Conservation (phyloP, 2,329 filamentous ascomycete species). For the Phyllosticta citribraziliensis region DNA sequence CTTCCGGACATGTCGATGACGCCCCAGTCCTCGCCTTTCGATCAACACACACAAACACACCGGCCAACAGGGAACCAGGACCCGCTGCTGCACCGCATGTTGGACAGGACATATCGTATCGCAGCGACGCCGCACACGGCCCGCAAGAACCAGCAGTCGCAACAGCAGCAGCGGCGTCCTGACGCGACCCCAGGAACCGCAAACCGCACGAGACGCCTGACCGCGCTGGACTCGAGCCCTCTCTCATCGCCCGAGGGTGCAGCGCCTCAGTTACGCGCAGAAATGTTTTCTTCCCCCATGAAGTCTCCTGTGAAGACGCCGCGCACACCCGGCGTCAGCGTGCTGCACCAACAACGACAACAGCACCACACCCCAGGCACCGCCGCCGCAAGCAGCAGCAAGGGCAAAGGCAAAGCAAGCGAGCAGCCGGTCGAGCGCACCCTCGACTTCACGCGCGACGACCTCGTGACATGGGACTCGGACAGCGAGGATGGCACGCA, state of each 20-base stretch:
- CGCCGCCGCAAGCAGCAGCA: neutral
- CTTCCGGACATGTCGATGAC: slow-evolving; percentile 34
- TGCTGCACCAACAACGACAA: slow-evolving; percentile 41
- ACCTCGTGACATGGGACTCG: slow-evolving; percentile 52
- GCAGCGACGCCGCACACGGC: slow-evolving; percentile 77
- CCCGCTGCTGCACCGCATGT: slow-evolving; percentile 77
- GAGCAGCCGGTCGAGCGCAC: neutral
- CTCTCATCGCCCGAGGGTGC: slow-evolving; percentile 56
- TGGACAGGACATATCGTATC: slow-evolving; percentile 91
- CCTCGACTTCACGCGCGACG: slow-evolving; percentile 1
- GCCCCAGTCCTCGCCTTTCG: slow-evolving; percentile 42
- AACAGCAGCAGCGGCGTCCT: neutral
- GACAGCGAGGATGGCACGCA: slow-evolving; percentile 50
- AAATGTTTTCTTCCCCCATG: slow-evolving; percentile 72
- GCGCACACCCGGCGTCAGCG: slow-evolving; percentile 72
- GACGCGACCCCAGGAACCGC: slow-evolving; percentile 77
- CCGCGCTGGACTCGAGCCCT: slow-evolving; percentile 34
- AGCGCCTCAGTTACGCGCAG: slow-evolving; percentile 72
- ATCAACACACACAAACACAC: slow-evolving; percentile 29
- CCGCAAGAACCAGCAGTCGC: slow-evolving; percentile 21
- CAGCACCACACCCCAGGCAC: neutral
- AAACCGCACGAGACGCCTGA: slow-evolving; percentile 14
- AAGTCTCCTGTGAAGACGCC: slow-evolving; percentile 37
- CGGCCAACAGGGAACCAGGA: slow-evolving; percentile 46
- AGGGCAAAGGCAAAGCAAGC: neutral